phyloP scores from a whole-genome alignment of 257 asterid species.

The Paulownia fortunei region DNA sequence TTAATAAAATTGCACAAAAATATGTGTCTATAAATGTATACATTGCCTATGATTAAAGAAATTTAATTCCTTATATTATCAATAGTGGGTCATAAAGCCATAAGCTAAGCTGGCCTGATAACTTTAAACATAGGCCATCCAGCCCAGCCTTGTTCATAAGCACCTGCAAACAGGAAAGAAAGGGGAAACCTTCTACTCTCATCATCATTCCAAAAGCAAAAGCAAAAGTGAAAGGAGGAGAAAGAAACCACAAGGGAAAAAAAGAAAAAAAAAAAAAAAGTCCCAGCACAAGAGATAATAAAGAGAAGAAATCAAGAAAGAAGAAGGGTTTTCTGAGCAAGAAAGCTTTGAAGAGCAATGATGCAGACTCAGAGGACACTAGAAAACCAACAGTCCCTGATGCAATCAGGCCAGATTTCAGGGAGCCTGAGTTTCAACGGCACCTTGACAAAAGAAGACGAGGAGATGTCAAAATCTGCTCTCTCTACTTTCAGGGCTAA shows the following conservation, averaged over 20 bases:
- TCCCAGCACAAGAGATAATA: slow-evolving; percentile 24
- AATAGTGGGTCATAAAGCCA: slow-evolving; percentile 39
- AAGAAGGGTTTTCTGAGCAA: slow-evolving; percentile 42
- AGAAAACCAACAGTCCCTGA: slow-evolving; percentile 70
- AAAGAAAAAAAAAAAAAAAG: slow-evolving; percentile 19
- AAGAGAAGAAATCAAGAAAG: slow-evolving; percentile 38
- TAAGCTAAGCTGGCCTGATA: slow-evolving; percentile 38
- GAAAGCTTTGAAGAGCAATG: slow-evolving; percentile 37
- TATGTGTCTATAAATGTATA: not conserved
- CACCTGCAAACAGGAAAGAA: slow-evolving; percentile 51
- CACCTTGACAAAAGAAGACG: slow-evolving; percentile 69
- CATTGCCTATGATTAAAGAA: too few species aligned
- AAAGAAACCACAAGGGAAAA: slow-evolving; percentile 17
- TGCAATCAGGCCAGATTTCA: slow-evolving; percentile 78
- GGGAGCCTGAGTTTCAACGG: slow-evolving; percentile 89
- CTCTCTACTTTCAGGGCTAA: slow-evolving; percentile 86
- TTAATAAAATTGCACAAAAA: too few species aligned
- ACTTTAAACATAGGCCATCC: slow-evolving; percentile 37
- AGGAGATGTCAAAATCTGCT: slow-evolving; percentile 89
- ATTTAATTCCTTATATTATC: too few species aligned
- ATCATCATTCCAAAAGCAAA: slow-evolving; percentile 59
- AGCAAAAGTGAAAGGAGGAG: slow-evolving; percentile 32
- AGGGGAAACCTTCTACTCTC: slow-evolving; percentile 20
- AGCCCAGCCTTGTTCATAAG: slow-evolving; percentile 55
- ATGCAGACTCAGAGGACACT: slow-evolving; percentile 69